Conservation (phyloP, 768 basidiomycete genomes). For the Tricholoma matsutake region DNA sequence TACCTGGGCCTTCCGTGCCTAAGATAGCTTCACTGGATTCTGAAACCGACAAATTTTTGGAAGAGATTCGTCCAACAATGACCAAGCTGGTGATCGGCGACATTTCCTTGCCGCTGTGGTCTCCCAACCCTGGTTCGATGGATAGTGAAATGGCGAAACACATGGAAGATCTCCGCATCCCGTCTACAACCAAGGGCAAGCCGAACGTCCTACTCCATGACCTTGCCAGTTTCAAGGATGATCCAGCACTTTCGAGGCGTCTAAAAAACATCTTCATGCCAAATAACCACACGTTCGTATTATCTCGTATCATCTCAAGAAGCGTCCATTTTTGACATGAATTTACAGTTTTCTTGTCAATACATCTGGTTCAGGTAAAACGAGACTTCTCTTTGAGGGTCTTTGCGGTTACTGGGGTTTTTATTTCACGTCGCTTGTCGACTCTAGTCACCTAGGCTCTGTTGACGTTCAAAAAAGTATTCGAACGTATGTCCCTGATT, state of each 20-base stretch:
- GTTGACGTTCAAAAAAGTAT: slow-evolving; percentile 42
- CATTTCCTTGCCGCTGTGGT: slow-evolving; percentile 32
- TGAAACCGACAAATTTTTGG: slow-evolving; percentile 21
- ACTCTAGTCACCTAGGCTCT: slow-evolving; percentile 42
- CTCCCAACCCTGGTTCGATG: slow-evolving; percentile 17
- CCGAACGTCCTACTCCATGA: slow-evolving; percentile 42
- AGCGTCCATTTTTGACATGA: background rate
- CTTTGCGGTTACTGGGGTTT: slow-evolving; percentile 45
- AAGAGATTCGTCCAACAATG: slow-evolving; percentile 30
- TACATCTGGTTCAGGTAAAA: slow-evolving; percentile 47
- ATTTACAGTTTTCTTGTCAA: slow-evolving; percentile 40
- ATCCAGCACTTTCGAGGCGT: slow-evolving; percentile 28
- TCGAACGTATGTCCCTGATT: slow-evolving; percentile 33
- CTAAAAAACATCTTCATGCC: slow-evolving; percentile 42
- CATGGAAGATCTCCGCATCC: slow-evolving; percentile 30
- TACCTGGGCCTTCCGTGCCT: slow-evolving; percentile 12
- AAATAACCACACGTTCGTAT: slow-evolving; percentile 40
- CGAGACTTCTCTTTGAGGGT: slow-evolving; percentile 41
- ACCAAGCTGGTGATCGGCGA: slow-evolving; percentile 31
- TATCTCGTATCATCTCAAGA: background rate
- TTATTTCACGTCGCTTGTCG: slow-evolving; percentile 44
- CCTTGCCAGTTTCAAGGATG: slow-evolving; percentile 35
- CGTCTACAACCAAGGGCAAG: slow-evolving; percentile 31
- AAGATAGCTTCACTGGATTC: slow-evolving; percentile 7
- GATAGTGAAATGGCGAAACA: slow-evolving; percentile 23